These are phyloP conservation scores for Panaeolus cyanescens DNA, from an alignment of 768 basidiomycete genomes.

Conservation along the genomic window DNA sequence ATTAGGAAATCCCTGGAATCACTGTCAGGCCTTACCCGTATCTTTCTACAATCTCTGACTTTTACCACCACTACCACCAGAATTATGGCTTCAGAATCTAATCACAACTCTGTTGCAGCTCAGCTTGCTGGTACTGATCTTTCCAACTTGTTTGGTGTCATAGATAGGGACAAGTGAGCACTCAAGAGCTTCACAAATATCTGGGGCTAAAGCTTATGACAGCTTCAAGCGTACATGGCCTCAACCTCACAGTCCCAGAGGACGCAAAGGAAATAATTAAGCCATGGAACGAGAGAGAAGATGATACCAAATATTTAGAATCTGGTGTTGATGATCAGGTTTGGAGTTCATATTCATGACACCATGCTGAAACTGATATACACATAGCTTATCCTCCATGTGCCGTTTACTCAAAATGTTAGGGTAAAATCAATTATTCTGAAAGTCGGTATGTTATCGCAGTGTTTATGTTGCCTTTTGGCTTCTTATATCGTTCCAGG, in stretches of 20 bases:
- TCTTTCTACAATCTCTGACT: background rate
- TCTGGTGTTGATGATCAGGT: constrained; percentile 90
- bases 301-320: constrained; percentile 63
- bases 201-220: constrained; percentile 20
- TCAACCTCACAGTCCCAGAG: constrained; percentile 82
- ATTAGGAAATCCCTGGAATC: background rate
- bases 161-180: constrained; percentile 70
- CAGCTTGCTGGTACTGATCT: constrained; percentile 48
- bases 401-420: constrained; percentile 81
- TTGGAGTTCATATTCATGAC: constrained; percentile 10
- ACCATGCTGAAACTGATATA: constrained; percentile 11
- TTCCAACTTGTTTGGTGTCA: constrained; percentile 57
- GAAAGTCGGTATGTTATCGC: constrained; percentile 61
- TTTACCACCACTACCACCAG: constrained; percentile 9
- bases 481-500: constrained; percentile 38
- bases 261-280: constrained; percentile 78
- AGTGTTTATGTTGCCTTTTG: constrained; percentile 1
- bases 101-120: constrained; percentile 43
- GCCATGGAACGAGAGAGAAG: constrained; percentile 79
- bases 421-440: constrained; percentile 72
- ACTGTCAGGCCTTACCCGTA: background rate
- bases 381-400: constrained; percentile 72
- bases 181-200: constrained; percentile 1
- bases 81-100: constrained; percentile 25
- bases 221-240: constrained; percentile 67